Evolutionary conservation across 2,329 filamentous ascomycete species (phyloP).

Genomic region (Cladosporium oxysporum): DNA sequence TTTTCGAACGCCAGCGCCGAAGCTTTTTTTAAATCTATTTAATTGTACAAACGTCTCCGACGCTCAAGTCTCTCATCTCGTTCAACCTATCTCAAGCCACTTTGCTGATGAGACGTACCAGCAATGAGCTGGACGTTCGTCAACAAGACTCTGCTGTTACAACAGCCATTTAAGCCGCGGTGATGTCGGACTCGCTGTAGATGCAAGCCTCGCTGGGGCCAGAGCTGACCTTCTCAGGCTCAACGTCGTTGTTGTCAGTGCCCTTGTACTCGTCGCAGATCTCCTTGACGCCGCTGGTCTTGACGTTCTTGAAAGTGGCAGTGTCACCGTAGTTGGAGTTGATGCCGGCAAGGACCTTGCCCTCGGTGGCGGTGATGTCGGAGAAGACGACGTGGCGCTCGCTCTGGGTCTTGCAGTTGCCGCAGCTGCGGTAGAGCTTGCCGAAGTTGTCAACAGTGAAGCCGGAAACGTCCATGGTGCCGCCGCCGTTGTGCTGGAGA

Average conservation of each 20-base stretch:
- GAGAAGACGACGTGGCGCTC: slow-evolving; percentile 17
- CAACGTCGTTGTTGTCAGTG: slow-evolving; percentile 23
- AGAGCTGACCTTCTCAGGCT: slow-evolving; percentile 18
- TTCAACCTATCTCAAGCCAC: neutral
- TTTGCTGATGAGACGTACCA: neutral
- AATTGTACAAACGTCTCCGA: neutral
- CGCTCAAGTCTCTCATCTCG: neutral
- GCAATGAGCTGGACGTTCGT: neutral
- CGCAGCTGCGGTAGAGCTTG: slow-evolving; percentile 20
- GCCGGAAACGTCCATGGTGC: slow-evolving; percentile 8
- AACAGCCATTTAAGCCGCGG: slow-evolving; percentile 19
- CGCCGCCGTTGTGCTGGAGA: slow-evolving; percentile 27
- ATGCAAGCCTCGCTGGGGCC: slow-evolving; percentile 20
- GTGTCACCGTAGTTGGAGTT: slow-evolving; percentile 21
- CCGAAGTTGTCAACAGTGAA: slow-evolving; percentile 18
- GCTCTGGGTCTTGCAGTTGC: slow-evolving; percentile 13
- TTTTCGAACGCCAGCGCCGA: slow-evolving; percentile 1
- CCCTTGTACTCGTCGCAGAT: slow-evolving; percentile 19
- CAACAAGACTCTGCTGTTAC: neutral
- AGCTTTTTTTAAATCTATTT: neutral
- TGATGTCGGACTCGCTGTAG: slow-evolving; percentile 29
- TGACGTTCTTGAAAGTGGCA: slow-evolving; percentile 16
- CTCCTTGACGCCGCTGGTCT: slow-evolving; percentile 10
- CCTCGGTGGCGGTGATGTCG: slow-evolving; percentile 15
- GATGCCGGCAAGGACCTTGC: slow-evolving; percentile 18